Base-by-base conservation (phyloP, 345 rosid species). In the Populus simonii region DNA sequence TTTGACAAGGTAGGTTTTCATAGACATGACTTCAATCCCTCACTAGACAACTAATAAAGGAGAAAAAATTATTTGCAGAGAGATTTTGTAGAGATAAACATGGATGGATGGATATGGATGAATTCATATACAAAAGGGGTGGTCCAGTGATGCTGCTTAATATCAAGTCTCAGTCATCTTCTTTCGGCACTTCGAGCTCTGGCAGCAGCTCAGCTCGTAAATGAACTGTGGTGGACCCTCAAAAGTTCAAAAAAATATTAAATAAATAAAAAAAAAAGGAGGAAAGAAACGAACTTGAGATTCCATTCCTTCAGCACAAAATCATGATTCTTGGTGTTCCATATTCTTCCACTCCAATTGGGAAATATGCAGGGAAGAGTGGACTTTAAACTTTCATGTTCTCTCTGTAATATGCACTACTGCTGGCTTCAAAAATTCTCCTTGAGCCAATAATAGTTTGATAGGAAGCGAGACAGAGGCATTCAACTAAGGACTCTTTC, bases 81-180 rank as follows among this genome's bases (percentile, higher is more conserved):
- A 29, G 2, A 29, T 29, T 29, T 33, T 33, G 35, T 33, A 4
- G 35, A 33, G 35, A 33, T 3, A 3, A 3, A 4, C 4, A 33
- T 3, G 35, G 35, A 33, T 33, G 35, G 47, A 45, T 33, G 20
- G 38, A 49, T 20, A 36, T 23, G 66, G 23, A 31, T 74, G 68
- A n/a, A 36, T 17, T 8, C 18, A 74, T 31, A 45, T 8, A 10
- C 35, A 27, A 65, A 43, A 41, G n/a, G 23, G 16, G 77, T 65
- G 71, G 70, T 65, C 61, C 70, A 74, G 17, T 13, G 45, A 66
- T 65, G 71, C n/a, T n/a, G n/a, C 77, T 74, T 20, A 45, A 20
- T 33, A 65, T 75, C 10, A 27, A 45, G 47, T 75, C 71, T n/a
- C n/a, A n/a, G n/a, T n/a, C n/a, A n/a, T n/a, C n/a, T 25, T 61